phyloP scores from a whole-genome alignment of 441 rosid genomes.

The Arabidopsis hybrid region DNA sequence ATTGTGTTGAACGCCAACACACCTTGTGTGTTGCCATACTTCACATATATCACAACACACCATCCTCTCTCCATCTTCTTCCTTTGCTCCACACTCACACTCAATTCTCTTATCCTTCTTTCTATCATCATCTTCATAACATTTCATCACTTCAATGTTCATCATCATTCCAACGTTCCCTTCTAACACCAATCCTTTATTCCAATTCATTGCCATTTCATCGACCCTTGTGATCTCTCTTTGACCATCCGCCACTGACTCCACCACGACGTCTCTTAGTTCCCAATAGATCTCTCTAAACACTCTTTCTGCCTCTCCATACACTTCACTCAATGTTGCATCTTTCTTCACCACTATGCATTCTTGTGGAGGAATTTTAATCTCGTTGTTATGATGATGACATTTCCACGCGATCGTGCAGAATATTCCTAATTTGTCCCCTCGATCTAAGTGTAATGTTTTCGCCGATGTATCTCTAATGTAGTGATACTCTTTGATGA shows the following conservation, averaged over 20 bases:
- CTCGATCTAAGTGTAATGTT: constrained; percentile 41
- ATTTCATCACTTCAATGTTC: constrained; percentile 32
- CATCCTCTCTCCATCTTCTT: constrained; percentile 88
- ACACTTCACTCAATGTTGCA: constrained; percentile 69
- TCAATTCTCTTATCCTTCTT: constrained; percentile 50
- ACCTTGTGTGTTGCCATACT: constrained; percentile 87
- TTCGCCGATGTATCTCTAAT: constrained; percentile 37
- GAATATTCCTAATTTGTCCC: constrained; percentile 58
- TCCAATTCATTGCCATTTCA: constrained; percentile 57
- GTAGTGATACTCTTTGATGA: constrained; percentile 65
- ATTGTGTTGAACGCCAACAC: constrained; percentile 69
- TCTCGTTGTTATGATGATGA: constrained; percentile 32
- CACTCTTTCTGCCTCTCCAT: constrained; percentile 61
- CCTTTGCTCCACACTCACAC: constrained; percentile 73
- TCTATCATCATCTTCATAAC: constrained; percentile 47
- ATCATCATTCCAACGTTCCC: constrained; percentile 51
- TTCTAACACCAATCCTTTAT: constrained; percentile 52
- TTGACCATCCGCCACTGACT: constrained; percentile 53
- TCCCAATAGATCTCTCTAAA: constrained; percentile 84
- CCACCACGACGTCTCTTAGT: constrained; percentile 57
- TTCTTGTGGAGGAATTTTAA: constrained; percentile 62
- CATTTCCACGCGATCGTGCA: constrained; percentile 59
- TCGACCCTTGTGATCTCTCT: constrained; percentile 49
- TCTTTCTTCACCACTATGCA: constrained; percentile 59
- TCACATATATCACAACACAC: constrained; percentile 84